Evolutionary conservation across 1,284 basidiomycete species (phyloP).

Genomic region (Vanrija humicola): DNA sequence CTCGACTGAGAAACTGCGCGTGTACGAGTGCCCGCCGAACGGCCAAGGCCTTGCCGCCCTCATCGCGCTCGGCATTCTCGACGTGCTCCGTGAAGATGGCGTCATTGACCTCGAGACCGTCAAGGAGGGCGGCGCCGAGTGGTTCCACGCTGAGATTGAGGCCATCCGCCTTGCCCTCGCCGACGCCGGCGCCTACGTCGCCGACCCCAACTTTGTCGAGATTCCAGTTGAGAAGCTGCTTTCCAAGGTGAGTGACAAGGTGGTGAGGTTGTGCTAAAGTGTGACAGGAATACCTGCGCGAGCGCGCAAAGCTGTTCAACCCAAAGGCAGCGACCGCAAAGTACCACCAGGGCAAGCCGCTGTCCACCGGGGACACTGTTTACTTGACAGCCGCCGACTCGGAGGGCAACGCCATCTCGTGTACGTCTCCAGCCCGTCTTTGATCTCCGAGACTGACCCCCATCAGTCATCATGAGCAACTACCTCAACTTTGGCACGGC

Average conservation of each 20-base stretch:
- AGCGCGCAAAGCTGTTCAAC: slow-evolving; percentile 72
- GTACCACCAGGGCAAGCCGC: slow-evolving; percentile 51
- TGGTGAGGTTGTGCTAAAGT: neutral
- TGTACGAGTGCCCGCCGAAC: slow-evolving; percentile 75
- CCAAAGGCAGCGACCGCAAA: slow-evolving; percentile 49
- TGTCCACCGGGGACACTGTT: slow-evolving; percentile 79
- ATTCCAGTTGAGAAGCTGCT: slow-evolving; percentile 73
- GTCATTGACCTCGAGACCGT: slow-evolving; percentile 63
- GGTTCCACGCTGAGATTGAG: slow-evolving; percentile 84
- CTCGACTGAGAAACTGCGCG: slow-evolving; percentile 58
- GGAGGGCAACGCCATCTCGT: slow-evolving; percentile 83
- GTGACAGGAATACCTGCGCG: slow-evolving; percentile 68
- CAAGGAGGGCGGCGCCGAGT: slow-evolving; percentile 82
- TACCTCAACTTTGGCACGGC: slow-evolving; percentile 55
- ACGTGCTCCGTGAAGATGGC: slow-evolving; percentile 71
- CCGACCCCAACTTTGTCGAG: slow-evolving; percentile 72
- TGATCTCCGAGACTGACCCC: too few species aligned
- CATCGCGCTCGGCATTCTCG: slow-evolving; percentile 84
- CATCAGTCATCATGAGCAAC: too few species aligned
- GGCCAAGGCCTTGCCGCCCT: slow-evolving; percentile 93
- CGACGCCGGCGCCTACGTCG: slow-evolving; percentile 62
- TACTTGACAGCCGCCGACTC: slow-evolving; percentile 85
- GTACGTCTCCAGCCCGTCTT: slow-evolving; percentile 28
- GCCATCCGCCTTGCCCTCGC: slow-evolving; percentile 43
- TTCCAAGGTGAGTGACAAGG: slow-evolving; percentile 59